Conservation (phyloP, 495 filamentous ascomycete genomes). For the Daldinia vernicosa region DNA sequence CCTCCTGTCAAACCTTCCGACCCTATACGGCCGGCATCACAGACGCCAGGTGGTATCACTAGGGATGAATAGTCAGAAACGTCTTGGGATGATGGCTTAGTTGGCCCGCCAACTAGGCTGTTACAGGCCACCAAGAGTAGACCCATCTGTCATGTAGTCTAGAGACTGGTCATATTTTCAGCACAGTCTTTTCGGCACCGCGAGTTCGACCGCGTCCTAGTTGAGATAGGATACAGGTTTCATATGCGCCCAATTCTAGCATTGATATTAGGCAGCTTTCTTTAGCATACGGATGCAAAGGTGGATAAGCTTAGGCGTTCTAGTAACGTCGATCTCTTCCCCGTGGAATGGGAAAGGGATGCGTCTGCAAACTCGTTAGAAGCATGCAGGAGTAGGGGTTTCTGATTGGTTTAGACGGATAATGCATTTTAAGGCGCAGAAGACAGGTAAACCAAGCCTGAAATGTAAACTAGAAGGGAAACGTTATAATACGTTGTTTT, state of each 20-base stretch:
- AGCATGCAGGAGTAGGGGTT: conserved; percentile 5
- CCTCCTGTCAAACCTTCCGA: conserved; percentile 59
- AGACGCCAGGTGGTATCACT: conserved; percentile 15
- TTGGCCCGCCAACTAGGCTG: not conserved
- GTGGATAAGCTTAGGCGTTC: conserved; percentile 4
- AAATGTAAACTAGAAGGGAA: conserved; percentile 31
- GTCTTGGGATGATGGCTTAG: not conserved
- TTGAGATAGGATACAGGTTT: not conserved
- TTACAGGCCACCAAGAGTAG: not conserved
- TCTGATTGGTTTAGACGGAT: conserved; percentile 27
- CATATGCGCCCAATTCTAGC: not conserved
- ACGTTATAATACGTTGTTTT: conserved; percentile 14
- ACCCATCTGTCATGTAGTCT: not conserved
- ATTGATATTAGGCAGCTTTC: not conserved
- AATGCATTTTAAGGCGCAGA: conserved; percentile 39
- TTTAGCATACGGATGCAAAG: not conserved
- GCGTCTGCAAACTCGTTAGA: not conserved
- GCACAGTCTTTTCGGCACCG: not conserved
- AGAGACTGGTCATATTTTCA: conserved; percentile 9
- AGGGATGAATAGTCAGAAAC: conserved; percentile 16
- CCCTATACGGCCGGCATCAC: conserved; percentile 41
- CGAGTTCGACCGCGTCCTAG: not conserved
- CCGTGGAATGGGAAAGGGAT: not conserved
- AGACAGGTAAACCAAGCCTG: conserved; percentile 17
- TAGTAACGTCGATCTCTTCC: not conserved